A percentile compares a stretch with the other conserved stretches of the same genome.
Evolutionary conservation across 176 grass and related monocot genomes (phyloP).

Genomic region (Musa troglodytarum): DNA sequence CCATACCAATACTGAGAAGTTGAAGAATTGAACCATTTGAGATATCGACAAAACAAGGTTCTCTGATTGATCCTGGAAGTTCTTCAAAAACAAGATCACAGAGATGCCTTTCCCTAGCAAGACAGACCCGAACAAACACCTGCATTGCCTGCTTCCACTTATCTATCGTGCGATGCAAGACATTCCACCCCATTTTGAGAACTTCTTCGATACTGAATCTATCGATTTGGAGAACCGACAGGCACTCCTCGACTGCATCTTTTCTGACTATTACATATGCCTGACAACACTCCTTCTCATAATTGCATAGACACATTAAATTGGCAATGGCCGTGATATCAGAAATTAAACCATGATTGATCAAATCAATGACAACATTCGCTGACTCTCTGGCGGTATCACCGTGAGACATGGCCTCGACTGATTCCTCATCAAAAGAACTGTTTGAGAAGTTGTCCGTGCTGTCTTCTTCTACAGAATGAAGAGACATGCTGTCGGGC

Average conservation of each 20-base stretch:
- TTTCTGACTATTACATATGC: conserved; percentile 63
- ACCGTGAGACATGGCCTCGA: conserved; percentile 35
- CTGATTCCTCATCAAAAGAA: conserved; percentile 73
- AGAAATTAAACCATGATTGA: conserved; percentile 60
- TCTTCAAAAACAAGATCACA: conserved; percentile 62
- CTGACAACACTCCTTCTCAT: conserved; percentile 66
- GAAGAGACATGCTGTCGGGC: conserved; percentile 49
- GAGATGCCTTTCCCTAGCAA: conserved; percentile 70
- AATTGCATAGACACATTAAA: conserved; percentile 68
- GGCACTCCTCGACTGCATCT: conserved; percentile 52
- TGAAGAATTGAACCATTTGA: conserved; percentile 62
- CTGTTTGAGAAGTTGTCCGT: conserved; percentile 56
- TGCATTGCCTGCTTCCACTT: conserved; percentile 65
- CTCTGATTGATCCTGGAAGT: conserved; percentile 41
- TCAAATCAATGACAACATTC: conserved; percentile 52
- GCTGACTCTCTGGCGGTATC: conserved; percentile 30
- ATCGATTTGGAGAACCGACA: conserved; percentile 46
- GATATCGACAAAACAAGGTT: conserved; percentile 73
- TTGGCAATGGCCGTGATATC: conserved; percentile 61
- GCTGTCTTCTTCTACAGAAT: conserved; percentile 50
- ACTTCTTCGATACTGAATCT: conserved; percentile 63
- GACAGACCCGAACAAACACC: conserved; percentile 55
- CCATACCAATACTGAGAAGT: conserved; percentile 51
- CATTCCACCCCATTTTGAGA: conserved; percentile 51
- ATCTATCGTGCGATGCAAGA: conserved; percentile 47